These are phyloP conservation scores for Saxophila tyrrhenica DNA, from an alignment of 495 filamentous ascomycete genomes.

Conservation along the genomic window DNA sequence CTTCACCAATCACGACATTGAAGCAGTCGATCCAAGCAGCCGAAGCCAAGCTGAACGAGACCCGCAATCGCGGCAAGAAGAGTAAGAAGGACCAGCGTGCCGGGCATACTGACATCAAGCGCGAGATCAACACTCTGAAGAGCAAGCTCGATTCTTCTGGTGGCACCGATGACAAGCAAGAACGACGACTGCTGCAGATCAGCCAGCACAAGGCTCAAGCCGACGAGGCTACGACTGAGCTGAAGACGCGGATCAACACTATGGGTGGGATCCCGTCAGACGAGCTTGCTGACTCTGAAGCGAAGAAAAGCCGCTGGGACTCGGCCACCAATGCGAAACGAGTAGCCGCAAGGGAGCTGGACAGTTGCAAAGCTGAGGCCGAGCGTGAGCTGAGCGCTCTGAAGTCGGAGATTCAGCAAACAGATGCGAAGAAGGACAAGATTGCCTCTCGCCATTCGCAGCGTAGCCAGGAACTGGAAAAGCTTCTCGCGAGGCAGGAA, in stretches of 20 bases:
- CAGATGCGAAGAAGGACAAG: conserved; percentile 68
- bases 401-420: conserved; percentile 52
- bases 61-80: conserved; percentile 61
- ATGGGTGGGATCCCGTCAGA: conserved; percentile 59
- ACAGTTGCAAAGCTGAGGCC: conserved; percentile 49
- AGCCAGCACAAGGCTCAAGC: conserved; percentile 74
- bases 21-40: conserved; percentile 75
- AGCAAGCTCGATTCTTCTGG: conserved; percentile 58
- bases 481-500: conserved; percentile 51
- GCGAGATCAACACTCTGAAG: conserved; percentile 67
- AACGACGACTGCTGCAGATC: conserved; percentile 65
- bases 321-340: conserved; percentile 53
- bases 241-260: conserved; percentile 54
- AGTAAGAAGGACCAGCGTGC: conserved; percentile 70
- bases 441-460: conserved; percentile 63
- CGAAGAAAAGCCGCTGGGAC: conserved; percentile 50
- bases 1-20: conserved; percentile 78
- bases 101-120: conserved; percentile 55
- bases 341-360: conserved; percentile 45
- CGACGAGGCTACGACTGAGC: conserved; percentile 54
- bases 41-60: conserved; percentile 66
- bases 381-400: conserved; percentile 53
- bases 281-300: conserved; percentile 47
- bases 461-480: conserved; percentile 66
- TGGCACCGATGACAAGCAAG: conserved; percentile 69